Evolutionary conservation across 345 rosid genomes (phyloP), one percentile per base, ranked within the genome.

Genomic region (Citrus trifoliata): DNA sequence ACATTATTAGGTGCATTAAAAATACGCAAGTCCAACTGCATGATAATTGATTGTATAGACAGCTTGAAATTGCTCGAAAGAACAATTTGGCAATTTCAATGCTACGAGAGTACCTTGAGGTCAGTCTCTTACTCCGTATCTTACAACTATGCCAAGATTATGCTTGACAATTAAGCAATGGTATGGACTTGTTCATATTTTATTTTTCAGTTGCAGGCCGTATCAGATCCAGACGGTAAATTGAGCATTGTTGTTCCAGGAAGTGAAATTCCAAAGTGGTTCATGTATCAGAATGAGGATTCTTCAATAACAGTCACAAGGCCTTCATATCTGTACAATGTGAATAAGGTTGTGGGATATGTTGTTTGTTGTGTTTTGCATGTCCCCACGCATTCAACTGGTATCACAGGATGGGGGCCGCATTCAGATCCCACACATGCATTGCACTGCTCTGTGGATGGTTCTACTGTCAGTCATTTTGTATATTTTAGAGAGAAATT

Each of bases 321-420:
- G 25, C 81, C 70, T 21, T 40, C 46, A 40, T 40, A 40, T 40
- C 0, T 40, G 46, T 10, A 40, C 0, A 40, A 40, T 40, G 7
- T 9, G 46, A 40, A 9, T 40, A 40, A 9, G 46, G 46, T 40
- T 40, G 46, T 40, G 46, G 77, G 63, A 0, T 28, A 32, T 46
- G 55, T 40, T 27, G 9, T 73, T 4, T 65, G 78, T 24, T 16
- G 24, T 24, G 40, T 73, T n/a, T 53, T 79, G 51, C 13, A 2
- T 21, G 51, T 37, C 18, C 78, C 46, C 63, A 16, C 0, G n/a
- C 60, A 27, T 48, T 8, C 46, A 8, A 40, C 46, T 40, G 12
- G 46, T 40, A 40, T 10, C 3, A 0, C 5, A 0, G 0, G 0
- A 4, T 0, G 6, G 35, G 0, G 0, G 4, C 0, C 0, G 5